Percentiles rank a stretch among this genome's conserved stretches.
These are phyloP conservation scores for Pythium guiyangense DNA, from an alignment of 352 stramenopile genomes.

Conservation along the genomic window DNA sequence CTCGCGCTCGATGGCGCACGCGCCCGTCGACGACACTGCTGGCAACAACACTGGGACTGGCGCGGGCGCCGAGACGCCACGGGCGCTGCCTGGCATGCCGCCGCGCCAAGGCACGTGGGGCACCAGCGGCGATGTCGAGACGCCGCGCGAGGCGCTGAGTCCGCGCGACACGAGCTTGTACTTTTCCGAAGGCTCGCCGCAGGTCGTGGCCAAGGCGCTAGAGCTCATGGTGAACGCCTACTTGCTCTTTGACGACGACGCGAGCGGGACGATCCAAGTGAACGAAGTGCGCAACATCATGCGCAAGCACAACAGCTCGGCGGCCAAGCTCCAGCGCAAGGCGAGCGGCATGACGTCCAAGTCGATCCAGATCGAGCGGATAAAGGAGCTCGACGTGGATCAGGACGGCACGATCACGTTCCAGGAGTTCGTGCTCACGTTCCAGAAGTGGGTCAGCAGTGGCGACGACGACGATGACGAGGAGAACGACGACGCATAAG, in stretches of 20 bases:
- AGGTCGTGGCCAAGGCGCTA: constrained; percentile 61
- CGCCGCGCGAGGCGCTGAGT: constrained; percentile 10
- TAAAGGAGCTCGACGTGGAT: constrained; percentile 87
- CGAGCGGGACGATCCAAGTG: constrained; percentile 77
- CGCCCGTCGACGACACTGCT: constrained; percentile 28
- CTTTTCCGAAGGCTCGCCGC: constrained; percentile 27
- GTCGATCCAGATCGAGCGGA: constrained; percentile 61
- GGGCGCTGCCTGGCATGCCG: background rate
- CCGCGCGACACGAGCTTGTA: constrained; percentile 12
- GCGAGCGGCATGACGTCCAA: constrained; percentile 55
- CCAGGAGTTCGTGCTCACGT: constrained; percentile 87
- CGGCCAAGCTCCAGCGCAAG: constrained; percentile 41
- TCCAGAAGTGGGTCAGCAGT: constrained; percentile 80
- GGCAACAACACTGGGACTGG: background rate
- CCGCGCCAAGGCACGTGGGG: background rate
- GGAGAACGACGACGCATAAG: too few relatives aligned
- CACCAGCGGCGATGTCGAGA: background rate
- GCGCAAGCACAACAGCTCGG: constrained; percentile 42
- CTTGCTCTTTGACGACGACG: constrained; percentile 81
- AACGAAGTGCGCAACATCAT: constrained; percentile 66
- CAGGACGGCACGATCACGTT: constrained; percentile 88
- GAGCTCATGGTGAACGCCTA: constrained; percentile 86
- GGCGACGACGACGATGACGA: constrained; percentile 38
- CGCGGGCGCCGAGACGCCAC: background rate
- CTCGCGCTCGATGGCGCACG: constrained; percentile 21